phyloP scores from a whole-genome alignment of 148 eudicot species.

The Rhododendron griersonianum region DNA sequence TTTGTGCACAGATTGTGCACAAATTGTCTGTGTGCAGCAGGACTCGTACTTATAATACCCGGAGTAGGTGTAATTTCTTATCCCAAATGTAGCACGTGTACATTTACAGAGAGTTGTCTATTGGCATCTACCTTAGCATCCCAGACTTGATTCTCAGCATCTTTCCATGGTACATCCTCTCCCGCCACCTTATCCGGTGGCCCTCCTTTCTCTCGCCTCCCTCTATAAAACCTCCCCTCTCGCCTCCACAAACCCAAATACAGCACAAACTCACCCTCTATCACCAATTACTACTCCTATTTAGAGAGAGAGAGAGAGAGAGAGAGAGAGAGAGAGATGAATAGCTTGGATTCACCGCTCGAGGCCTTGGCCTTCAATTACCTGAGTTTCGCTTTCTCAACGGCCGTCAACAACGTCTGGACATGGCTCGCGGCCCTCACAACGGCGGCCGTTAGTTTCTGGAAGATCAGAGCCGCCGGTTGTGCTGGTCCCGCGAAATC shows the following conservation, averaged over 20 bases:
- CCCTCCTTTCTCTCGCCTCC: neutral
- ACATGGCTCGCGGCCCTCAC: conserved; percentile 37
- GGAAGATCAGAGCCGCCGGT: conserved; percentile 21
- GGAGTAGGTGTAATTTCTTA: too few species aligned
- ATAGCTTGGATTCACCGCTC: conserved; percentile 26
- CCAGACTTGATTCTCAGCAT: conserved; percentile 9
- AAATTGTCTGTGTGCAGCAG: too few species aligned
- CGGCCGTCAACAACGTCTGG: conserved; percentile 45
- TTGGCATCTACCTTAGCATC: neutral
- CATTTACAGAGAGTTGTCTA: neutral
- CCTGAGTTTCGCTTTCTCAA: conserved; percentile 23
- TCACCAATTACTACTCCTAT: neutral
- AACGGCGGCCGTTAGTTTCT: conserved; percentile 47
- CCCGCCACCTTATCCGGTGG: neutral
- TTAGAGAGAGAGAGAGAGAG: conserved; percentile 2
- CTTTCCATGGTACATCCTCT: conserved; percentile 12
- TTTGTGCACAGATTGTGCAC: too few species aligned
- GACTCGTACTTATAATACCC: too few species aligned
- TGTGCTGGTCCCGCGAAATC: neutral
- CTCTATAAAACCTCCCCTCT: neutral
- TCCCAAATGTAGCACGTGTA: neutral
- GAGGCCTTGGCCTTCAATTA: conserved; percentile 34
- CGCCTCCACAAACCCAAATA: neutral
- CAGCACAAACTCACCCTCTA: neutral
- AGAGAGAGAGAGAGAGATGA: conserved; percentile 18